phyloP scores from a whole-genome alignment of 352 stramenopile genomes.

The Globisporangium takayamanum region DNA sequence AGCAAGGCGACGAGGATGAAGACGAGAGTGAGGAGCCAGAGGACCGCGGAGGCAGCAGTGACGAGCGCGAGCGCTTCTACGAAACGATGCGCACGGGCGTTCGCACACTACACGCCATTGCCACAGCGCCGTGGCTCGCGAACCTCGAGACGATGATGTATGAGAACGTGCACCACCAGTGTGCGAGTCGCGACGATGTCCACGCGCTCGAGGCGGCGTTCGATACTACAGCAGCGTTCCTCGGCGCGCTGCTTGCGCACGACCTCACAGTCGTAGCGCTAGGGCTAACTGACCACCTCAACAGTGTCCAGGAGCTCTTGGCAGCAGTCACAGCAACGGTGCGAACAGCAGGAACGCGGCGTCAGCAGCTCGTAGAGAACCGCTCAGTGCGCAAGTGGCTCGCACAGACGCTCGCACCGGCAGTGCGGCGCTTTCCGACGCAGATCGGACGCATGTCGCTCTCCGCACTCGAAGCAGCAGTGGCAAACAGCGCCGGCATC shows the following conservation, averaged over 20 bases:
- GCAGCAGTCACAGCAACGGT: background rate
- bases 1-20: conserved; percentile 5
- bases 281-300: background rate
- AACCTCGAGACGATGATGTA: conserved; percentile 47
- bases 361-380: conserved; percentile 7
- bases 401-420: conserved; percentile 10
- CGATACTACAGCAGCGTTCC: background rate
- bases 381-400: conserved; percentile 12
- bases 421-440: conserved; percentile 7
- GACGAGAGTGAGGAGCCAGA: conserved; percentile 3
- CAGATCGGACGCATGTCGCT: conserved; percentile 1
- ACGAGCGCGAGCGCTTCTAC: background rate
- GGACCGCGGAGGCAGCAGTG: background rate
- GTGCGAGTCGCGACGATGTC: conserved; percentile 25
- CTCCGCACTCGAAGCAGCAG: background rate
- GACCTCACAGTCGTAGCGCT: conserved; percentile 1
- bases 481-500: background rate
- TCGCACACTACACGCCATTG: conserved; percentile 17
- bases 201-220: conserved; percentile 20
- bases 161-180: conserved; percentile 48
- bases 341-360: background rate
- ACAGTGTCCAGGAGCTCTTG: conserved; percentile 5
- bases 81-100: background rate
- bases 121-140: conserved; percentile 24
- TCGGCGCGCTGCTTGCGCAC: conserved; percentile 8